These are phyloP conservation scores for Medicago lupulina DNA, from an alignment of 306 rosid species.

Conservation along the genomic window DNA sequence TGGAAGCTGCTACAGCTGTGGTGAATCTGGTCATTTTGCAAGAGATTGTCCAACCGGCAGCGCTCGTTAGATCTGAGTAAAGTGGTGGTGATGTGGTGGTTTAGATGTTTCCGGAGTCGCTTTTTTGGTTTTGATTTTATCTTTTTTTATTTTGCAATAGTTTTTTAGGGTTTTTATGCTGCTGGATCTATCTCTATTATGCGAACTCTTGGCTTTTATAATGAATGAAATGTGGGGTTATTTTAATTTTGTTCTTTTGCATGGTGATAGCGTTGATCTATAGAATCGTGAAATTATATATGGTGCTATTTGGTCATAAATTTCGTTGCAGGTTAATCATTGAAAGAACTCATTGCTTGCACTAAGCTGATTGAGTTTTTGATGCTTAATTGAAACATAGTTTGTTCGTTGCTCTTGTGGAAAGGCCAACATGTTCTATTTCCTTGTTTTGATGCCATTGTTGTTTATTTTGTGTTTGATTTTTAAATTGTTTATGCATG, in stretches of 20 bases:
- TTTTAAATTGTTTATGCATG: no score
- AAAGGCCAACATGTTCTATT: no score
- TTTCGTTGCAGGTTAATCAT: no score
- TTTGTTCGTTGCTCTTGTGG: no score
- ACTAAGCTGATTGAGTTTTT: no score
- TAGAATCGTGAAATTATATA: no score
- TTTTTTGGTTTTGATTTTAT: neutral
- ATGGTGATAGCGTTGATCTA: no score
- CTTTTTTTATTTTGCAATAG: neutral
- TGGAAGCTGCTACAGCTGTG: constrained; percentile 51
- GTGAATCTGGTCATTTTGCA: constrained; percentile 51
- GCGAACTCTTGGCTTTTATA: constrained; percentile 1
- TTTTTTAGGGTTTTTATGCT: neutral
- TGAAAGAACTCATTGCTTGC: no score
- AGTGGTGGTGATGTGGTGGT: constrained; percentile 5
- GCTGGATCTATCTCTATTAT: constrained; percentile 35
- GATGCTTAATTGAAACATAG: no score
- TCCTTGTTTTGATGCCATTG: no score
- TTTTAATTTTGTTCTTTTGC: constrained; percentile 17
- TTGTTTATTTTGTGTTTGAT: no score
- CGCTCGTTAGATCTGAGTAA: constrained; percentile 31
- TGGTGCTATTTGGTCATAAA: no score
- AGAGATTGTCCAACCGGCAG: constrained; percentile 43
- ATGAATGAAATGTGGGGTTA: neutral
- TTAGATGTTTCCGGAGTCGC: neutral